Evolutionary conservation across 2,329 filamentous ascomycete species (phyloP).

Genomic region (Pestalotiopsis fici): DNA sequence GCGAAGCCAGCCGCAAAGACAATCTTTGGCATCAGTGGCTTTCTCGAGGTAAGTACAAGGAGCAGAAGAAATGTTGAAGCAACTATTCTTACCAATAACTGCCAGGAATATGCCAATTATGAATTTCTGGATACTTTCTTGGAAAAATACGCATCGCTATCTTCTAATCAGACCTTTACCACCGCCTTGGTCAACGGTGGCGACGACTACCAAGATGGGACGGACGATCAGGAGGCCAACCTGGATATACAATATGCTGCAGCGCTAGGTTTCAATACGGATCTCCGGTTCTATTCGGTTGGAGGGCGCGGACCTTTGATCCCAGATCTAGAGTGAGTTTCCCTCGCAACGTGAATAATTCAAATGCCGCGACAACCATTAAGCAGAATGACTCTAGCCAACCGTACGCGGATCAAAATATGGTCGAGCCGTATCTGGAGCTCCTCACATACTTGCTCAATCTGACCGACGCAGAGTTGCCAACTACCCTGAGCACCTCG

Average conservation of each 20-base stretch:
- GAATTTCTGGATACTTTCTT: conserved; percentile 44
- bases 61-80: not conserved
- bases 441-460: conserved; percentile 24
- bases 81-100: not conserved
- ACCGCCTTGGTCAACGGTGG: conserved; percentile 59
- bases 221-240: conserved; percentile 51
- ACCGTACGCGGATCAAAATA: conserved; percentile 18
- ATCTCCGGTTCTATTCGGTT: conserved; percentile 54
- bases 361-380: not conserved
- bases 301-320: conserved; percentile 53
- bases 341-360: not conserved
- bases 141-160: conserved; percentile 53
- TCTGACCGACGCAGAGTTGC: conserved; percentile 46
- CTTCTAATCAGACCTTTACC: conserved; percentile 53
- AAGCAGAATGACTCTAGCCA: conserved; percentile 12
- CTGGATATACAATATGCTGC: conserved; percentile 60
- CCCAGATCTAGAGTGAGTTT: conserved; percentile 43
- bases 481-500: conserved; percentile 63
- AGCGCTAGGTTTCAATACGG: conserved; percentile 50
- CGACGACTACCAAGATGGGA: conserved; percentile 45
- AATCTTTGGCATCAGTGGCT: conserved; percentile 44
- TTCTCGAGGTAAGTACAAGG: conserved; percentile 20
- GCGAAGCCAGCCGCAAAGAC: conserved; percentile 34
- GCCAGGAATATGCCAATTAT: conserved; percentile 33
- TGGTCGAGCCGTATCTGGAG: conserved; percentile 28